Evolutionary conservation across 169 alveolate genomes (phyloP).

Genomic region (Plasmodium knowlesi): DNA sequence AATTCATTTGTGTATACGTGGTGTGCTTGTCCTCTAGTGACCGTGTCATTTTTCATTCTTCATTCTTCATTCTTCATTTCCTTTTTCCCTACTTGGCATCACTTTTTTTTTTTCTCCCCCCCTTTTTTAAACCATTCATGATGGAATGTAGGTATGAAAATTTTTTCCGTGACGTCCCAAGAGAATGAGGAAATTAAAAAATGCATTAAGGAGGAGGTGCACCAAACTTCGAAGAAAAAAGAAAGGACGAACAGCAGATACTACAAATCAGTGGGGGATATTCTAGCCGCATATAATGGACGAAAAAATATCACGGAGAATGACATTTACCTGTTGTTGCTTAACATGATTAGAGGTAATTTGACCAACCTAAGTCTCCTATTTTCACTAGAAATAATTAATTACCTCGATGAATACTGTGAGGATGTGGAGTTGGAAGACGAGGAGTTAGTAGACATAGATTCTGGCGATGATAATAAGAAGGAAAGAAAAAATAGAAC

Average conservation of each 20-base stretch:
- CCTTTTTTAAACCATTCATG: too few relatives aligned
- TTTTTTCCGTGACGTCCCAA: constrained; percentile 31
- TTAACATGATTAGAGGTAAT: constrained; percentile 40
- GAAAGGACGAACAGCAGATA: neutral
- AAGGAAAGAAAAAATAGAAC: neutral
- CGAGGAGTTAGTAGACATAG: neutral
- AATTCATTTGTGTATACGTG: neutral
- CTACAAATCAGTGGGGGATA: constrained; percentile 35
- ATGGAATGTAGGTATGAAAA: constrained; percentile 2
- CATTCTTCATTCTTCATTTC: neutral
- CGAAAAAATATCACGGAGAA: neutral
- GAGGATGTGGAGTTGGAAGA: constrained; percentile 15
- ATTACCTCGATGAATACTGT: constrained; percentile 55
- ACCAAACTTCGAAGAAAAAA: neutral
- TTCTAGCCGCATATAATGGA: neutral
- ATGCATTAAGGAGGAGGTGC: constrained; percentile 16
- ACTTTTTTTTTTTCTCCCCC: neutral
- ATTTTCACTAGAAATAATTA: constrained; percentile 65
- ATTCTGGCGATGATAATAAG: neutral
- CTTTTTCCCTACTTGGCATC: neutral
- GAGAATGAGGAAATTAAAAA: constrained; percentile 30
- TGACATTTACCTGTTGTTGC: constrained; percentile 28
- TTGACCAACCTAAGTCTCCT: constrained; percentile 59
- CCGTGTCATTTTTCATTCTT: neutral
- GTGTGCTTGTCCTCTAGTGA: neutral